Evolutionary conservation across 2,329 filamentous ascomycete species (phyloP).

Genomic region (Sporothrix luriei): DNA sequence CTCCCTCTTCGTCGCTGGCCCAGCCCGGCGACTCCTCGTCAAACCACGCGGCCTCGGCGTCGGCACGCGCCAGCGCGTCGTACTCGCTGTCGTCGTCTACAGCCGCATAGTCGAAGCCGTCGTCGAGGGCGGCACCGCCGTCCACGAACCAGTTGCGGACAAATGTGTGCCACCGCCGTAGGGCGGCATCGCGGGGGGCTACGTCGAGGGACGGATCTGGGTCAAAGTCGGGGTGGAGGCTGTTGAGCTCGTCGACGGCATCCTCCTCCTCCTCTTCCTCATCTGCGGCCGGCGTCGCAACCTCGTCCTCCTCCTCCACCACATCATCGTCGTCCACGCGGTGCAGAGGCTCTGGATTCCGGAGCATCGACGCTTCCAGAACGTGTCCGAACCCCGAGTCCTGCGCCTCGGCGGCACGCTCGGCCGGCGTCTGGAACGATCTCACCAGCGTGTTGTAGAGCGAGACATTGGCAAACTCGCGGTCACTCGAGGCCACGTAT

Average conservation of each 20-base stretch:
- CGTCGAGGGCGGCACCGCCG: conserved; percentile 60
- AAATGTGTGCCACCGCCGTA: conserved; percentile 69
- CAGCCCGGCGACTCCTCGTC: conserved; percentile 75
- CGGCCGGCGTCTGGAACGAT: conserved; percentile 70
- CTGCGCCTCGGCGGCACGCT: conserved; percentile 73
- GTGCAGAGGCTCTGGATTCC: conserved; percentile 30
- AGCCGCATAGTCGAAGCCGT: conserved; percentile 72
- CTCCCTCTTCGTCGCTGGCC: conserved; percentile 50
- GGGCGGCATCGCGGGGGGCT: conserved; percentile 62
- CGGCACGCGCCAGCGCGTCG: conserved; percentile 63
- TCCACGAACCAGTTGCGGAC: conserved; percentile 73
- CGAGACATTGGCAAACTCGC: conserved; percentile 67
- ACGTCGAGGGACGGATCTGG: conserved; percentile 43
- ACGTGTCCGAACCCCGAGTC: conserved; percentile 76
- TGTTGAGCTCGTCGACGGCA: conserved; percentile 34
- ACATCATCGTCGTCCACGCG: conserved; percentile 23
- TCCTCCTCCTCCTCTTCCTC: not conserved
- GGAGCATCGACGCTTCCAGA: conserved; percentile 74
- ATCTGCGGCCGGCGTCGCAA: not conserved
- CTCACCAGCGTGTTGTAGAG: conserved; percentile 81
- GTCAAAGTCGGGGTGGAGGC: conserved; percentile 54
- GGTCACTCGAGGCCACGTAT: conserved; percentile 65
- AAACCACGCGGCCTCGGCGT: conserved; percentile 75
- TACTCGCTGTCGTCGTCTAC: conserved; percentile 74
- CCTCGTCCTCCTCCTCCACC: conserved; percentile 31